Base-by-base conservation (phyloP, 345 rosid genomes). In the Microcos paniculata region DNA sequence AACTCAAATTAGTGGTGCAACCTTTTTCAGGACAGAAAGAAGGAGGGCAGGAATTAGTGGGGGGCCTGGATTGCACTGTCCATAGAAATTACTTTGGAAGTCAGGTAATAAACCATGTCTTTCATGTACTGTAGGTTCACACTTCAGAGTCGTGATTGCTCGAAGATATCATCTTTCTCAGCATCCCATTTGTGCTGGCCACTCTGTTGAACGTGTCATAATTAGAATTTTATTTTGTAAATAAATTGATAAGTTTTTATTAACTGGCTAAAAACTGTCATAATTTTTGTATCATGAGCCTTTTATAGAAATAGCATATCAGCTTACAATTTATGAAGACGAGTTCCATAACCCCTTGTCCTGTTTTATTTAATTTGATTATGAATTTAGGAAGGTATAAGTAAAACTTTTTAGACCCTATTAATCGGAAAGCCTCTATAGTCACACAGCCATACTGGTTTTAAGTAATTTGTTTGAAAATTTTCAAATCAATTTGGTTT, bases 71-170 rank as follows among this genome's bases (percentile, higher is more conserved):
- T 81, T 92, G 98, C 84, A 90, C 92, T 0, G 90, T 96, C 42
- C 96, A 93, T 26, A 82, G 98, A 73, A 96, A 93, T 78, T 93
- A 81, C 84, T 96, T 96, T 73, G 99, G 99, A 56, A 90, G 99
- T 85, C 99, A 96, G 93, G 99, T 96, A 83, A 46, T 12, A 26
- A 26, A 19, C 3, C 33, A 21, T 70, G 21, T 15, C 57, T 67
- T 46, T 3, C 15, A 13, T 65, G 43, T 65, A 42, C 70, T 6
- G 6, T 28, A 65, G 16, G 33, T 16, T 7, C 28, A n/a, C n/a
- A n/a, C n/a, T n/a, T n/a, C n/a, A n/a, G 30, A 11, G 49, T 40
- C 38, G 30, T 64, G n/a, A 62, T 62, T 35, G 42, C 46, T 18
- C 38, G 49, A 64, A 42, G 70, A 65, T 42, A 65, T 21, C 51